Evolutionary conservation across 2,329 filamentous ascomycete species (phyloP), one percentile per base, ranked within the genome.

Genomic region (Calonectria naviculata): DNA sequence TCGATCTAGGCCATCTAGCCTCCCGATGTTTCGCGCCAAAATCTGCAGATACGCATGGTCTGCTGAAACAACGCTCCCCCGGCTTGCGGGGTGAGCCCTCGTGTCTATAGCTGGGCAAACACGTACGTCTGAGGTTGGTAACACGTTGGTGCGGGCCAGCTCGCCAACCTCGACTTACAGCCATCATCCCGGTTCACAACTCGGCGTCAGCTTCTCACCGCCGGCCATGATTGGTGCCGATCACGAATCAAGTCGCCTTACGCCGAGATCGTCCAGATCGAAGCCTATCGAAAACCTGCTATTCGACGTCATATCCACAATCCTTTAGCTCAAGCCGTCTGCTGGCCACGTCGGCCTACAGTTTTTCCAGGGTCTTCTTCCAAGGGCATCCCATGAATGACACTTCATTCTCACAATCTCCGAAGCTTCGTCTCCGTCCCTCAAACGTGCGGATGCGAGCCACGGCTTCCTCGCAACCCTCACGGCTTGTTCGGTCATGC

Each of bases 371-470:
- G 74, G 47, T 70, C 71, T 68, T 68, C 69, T 75, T 68, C 64
- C 76, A 78, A 71, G 76, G 76, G 65, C 75, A 69, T 73, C 71
- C 76, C 76, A 78, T 78, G 76, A 38, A 71, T 36, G 52, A 58
- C 34, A 38, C 31, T 58, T 26, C 29, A 38, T 38, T 58, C 12
- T 38, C 13, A 58, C 31, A 17, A 58, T 10, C 31, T 17, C 70
- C 36, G 5, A 70, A 67, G 65, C 62, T 68, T 75, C 70, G 62
- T 38, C 56, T 62, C 66, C 67, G 31, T 62, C 26, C 73, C 70
- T 74, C 47, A 58, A 73, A 71, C 28, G 60, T 74, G 58, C 62
- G 65, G 7, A 38, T 70, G 60, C 49, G 61, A 60, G 64, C 63
- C 64, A 67, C 54, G 65, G 41, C 41, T 71, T 68, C 58, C 67